These are phyloP conservation scores for Lichenothelia convexa DNA, from an alignment of 495 filamentous ascomycete genomes.

Conservation along the genomic window DNA sequence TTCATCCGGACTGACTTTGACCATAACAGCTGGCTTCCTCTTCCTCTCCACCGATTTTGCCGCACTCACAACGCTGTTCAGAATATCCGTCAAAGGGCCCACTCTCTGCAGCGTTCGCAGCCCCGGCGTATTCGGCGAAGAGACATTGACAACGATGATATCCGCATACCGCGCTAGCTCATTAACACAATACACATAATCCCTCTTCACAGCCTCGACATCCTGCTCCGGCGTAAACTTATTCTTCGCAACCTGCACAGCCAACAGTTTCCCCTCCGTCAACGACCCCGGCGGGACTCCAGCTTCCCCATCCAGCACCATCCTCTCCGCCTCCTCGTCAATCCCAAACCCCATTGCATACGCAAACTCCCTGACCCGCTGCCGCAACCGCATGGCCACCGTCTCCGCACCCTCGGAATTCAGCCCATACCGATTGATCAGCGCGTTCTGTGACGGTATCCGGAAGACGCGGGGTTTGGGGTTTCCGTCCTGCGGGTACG, in stretches of 20 bases:
- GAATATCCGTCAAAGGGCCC: slow-evolving; percentile 60
- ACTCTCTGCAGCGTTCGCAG: slow-evolving; percentile 66
- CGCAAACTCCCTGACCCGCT: slow-evolving; percentile 61
- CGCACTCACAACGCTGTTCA: slow-evolving; percentile 66
- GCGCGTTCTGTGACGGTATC: slow-evolving; percentile 54
- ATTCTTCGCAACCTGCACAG: slow-evolving; percentile 97
- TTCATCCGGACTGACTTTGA: slow-evolving; percentile 93
- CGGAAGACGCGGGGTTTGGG: slow-evolving; percentile 75
- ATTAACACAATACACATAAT: slow-evolving; percentile 77
- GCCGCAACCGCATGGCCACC: slow-evolving; percentile 61
- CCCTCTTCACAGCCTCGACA: slow-evolving; percentile 59
- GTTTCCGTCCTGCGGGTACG: slow-evolving; percentile 71
- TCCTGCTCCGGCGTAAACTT: slow-evolving; percentile 70
- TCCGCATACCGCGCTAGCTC: slow-evolving; percentile 73
- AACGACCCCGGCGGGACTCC: slow-evolving; percentile 57
- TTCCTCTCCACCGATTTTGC: slow-evolving; percentile 46
- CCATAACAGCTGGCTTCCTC: slow-evolving; percentile 72
- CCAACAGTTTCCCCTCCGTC: slow-evolving; percentile 51
- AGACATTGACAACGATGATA: slow-evolving; percentile 90
- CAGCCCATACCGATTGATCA: slow-evolving; percentile 92
- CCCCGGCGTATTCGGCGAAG: slow-evolving; percentile 87
- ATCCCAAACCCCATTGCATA: slow-evolving; percentile 45
- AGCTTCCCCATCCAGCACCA: slow-evolving; percentile 52
- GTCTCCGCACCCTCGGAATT: slow-evolving; percentile 79
- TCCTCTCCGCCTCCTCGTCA: slow-evolving; percentile 42